These are phyloP conservation scores for Mucor velutinosus DNA, from an alignment of 371 early-diverging fungal species.

Conservation along the genomic window DNA sequence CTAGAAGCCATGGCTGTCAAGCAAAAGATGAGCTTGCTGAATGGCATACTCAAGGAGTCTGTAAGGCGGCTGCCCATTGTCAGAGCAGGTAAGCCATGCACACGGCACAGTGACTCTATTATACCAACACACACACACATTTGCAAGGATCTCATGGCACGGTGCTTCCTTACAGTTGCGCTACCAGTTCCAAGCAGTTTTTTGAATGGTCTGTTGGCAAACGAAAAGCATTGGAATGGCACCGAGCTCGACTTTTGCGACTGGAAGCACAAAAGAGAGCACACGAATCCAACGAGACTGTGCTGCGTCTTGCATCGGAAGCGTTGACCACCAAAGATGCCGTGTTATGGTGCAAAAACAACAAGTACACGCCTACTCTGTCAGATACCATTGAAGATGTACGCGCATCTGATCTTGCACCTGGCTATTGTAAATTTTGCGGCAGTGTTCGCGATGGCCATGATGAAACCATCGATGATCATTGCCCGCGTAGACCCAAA, in stretches of 20 bases:
- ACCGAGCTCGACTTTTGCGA: slow-evolving; percentile 41
- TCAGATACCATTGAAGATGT: slow-evolving; percentile 18
- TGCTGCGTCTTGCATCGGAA: slow-evolving; percentile 34
- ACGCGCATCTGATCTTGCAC: slow-evolving; percentile 1
- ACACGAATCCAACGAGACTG: slow-evolving; percentile 33
- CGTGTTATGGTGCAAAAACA: slow-evolving; percentile 39
- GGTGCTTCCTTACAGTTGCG: slow-evolving; percentile 37
- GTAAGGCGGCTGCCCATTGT: slow-evolving; percentile 36
- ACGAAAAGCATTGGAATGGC: slow-evolving; percentile 53
- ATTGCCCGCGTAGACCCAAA: slow-evolving; percentile 36
- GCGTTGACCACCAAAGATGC: slow-evolving; percentile 44
- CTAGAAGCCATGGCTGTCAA: slow-evolving; percentile 18
- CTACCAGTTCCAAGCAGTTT: slow-evolving; percentile 29
- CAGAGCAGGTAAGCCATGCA: slow-evolving; percentile 27
- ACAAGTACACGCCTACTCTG: slow-evolving; percentile 36
- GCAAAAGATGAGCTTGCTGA: slow-evolving; percentile 39
- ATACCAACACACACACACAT: too few species aligned
- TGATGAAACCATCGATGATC: slow-evolving; percentile 25
- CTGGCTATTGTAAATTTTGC: slow-evolving; percentile 46
- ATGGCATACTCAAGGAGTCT: slow-evolving; percentile 36
- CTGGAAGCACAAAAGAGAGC: slow-evolving; percentile 36
- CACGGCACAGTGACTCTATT: too few species aligned
- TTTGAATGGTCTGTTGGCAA: slow-evolving; percentile 40
- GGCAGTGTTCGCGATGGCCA: slow-evolving; percentile 33
- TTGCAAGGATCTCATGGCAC: slow-evolving; percentile 19